Percentiles rank a stretch among this genome's conserved stretches.
Conservation (phyloP, 2,329 filamentous ascomycete species). For the Xylariaceae sp. region DNA sequence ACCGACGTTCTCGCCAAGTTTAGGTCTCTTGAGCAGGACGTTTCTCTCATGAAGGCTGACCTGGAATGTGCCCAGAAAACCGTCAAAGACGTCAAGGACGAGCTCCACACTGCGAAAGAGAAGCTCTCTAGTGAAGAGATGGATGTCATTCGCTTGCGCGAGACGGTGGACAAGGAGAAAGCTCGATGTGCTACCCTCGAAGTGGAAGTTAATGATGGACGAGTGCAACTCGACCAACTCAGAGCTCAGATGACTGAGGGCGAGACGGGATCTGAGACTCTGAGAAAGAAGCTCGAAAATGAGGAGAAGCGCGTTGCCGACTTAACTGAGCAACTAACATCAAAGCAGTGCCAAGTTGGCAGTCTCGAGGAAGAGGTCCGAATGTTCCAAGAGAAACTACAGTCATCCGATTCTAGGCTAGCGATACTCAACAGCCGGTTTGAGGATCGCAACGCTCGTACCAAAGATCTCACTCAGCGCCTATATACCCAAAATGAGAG, state of each 20-base stretch:
- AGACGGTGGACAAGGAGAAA: conserved; percentile 56
- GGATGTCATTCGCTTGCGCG: conserved; percentile 53
- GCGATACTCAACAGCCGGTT: conserved; percentile 59
- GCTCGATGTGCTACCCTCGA: conserved; percentile 59
- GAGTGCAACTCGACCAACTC: conserved; percentile 68
- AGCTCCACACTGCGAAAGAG: conserved; percentile 58
- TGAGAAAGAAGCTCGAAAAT: conserved; percentile 74
- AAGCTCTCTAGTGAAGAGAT: conserved; percentile 56
- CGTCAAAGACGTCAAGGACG: conserved; percentile 57
- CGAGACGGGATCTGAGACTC: conserved; percentile 78
- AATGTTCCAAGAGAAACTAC: conserved; percentile 66
- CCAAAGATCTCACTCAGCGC: conserved; percentile 82
- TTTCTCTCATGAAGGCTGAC: conserved; percentile 63
- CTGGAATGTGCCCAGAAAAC: conserved; percentile 61
- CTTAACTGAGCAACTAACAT: conserved; percentile 71
- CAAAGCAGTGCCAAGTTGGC: conserved; percentile 74
- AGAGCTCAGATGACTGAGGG: conserved; percentile 77
- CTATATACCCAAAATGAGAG: conserved; percentile 84
- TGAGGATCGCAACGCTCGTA: conserved; percentile 70
- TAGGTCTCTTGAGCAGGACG: conserved; percentile 61
- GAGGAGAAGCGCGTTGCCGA: conserved; percentile 72
- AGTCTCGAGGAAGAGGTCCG: conserved; percentile 76
- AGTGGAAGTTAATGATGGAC: conserved; percentile 63
- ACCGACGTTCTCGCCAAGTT: conserved; percentile 63
- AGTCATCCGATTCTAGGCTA: conserved; percentile 56